A percentile compares a stretch with the other conserved stretches of the same genome.
phyloP scores from a whole-genome alignment of 441 rosid genomes.

The Croton laevigatus region DNA sequence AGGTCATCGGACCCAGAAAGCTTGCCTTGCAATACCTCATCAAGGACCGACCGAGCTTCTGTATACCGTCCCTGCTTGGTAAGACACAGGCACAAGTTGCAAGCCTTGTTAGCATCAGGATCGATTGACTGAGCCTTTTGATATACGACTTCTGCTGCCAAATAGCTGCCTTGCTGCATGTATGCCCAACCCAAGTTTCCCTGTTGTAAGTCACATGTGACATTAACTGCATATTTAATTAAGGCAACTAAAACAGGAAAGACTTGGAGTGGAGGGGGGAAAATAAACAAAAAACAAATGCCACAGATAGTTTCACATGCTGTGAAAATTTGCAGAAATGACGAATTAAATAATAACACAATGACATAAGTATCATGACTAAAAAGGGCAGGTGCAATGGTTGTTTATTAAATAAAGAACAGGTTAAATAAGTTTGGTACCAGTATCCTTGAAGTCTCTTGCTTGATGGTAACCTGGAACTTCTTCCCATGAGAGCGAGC shows the following conservation, averaged over 20 bases:
- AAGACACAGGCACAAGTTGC: slow-evolving; percentile 70
- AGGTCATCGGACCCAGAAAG: slow-evolving; percentile 57
- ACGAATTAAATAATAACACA: not conserved
- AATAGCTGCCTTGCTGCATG: slow-evolving; percentile 75
- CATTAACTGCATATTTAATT: not conserved
- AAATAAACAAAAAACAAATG: not conserved
- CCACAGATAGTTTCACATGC: not conserved
- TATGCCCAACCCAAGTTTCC: slow-evolving; percentile 99
- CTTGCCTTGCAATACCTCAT: slow-evolving; percentile 35
- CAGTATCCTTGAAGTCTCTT: slow-evolving; percentile 81
- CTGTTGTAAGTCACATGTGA: slow-evolving; percentile 19
- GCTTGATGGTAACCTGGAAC: slow-evolving; percentile 84
- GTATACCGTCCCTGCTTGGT: slow-evolving; percentile 54
- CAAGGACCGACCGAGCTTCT: slow-evolving; percentile 49
- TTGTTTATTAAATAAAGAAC: not conserved
- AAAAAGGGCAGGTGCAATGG: too few relatives aligned
- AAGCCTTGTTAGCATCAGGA: slow-evolving; percentile 71
- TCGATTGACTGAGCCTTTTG: slow-evolving; percentile 70
- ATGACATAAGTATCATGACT: not conserved
- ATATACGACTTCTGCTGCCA: slow-evolving; percentile 78
- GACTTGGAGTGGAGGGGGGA: not conserved
- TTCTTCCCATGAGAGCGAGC: slow-evolving; percentile 93
- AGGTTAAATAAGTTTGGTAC: slow-evolving; percentile 29
- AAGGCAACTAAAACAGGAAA: not conserved
- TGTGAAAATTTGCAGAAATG: not conserved